Percentiles rank a stretch among this genome's conserved stretches.
phyloP scores from a whole-genome alignment of 2,329 filamentous ascomycete species.

The Microcyclospora tardicrescens region DNA sequence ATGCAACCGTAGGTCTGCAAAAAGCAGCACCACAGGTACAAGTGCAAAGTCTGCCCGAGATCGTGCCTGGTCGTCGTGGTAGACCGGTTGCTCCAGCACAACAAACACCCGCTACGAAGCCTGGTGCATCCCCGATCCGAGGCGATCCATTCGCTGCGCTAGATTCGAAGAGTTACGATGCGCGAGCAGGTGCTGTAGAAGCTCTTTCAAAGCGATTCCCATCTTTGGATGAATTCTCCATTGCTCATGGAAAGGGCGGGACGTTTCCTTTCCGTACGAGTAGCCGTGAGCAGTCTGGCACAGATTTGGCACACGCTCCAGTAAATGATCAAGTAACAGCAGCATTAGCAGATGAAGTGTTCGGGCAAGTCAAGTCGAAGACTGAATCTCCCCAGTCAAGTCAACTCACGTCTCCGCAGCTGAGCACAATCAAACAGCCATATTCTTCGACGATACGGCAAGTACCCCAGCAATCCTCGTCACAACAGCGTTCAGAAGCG shows the following conservation, averaged over 20 bases:
- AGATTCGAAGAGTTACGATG: conserved; percentile 49
- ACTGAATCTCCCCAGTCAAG: conserved; percentile 4
- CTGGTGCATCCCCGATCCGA: conserved; percentile 50
- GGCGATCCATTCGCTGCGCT: conserved; percentile 86
- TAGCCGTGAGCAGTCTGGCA: not conserved
- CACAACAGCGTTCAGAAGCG: conserved; percentile 21
- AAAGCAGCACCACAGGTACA: conserved; percentile 64
- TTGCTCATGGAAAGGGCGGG: conserved; percentile 69
- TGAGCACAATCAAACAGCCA: conserved; percentile 4
- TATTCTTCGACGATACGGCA: conserved; percentile 1
- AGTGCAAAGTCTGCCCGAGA: conserved; percentile 66
- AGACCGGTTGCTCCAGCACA: conserved; percentile 47
- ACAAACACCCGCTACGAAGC: conserved; percentile 25
- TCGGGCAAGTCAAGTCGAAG: conserved; percentile 32
- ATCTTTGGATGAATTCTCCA: conserved; percentile 80
- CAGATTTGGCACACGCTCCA: conserved; percentile 6
- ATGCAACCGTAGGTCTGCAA: conserved; percentile 56
- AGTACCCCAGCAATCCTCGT: conserved; percentile 4
- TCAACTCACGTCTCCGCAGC: not conserved
- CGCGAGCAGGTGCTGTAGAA: conserved; percentile 46
- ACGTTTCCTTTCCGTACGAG: conserved; percentile 60
- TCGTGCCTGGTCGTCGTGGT: conserved; percentile 86
- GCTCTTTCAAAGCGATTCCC: conserved; percentile 80
- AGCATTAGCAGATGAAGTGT: conserved; percentile 73
- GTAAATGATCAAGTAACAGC: conserved; percentile 58